phyloP scores from a whole-genome alignment of 257 asterid genomes.

The Nicotiana tabacum region DNA sequence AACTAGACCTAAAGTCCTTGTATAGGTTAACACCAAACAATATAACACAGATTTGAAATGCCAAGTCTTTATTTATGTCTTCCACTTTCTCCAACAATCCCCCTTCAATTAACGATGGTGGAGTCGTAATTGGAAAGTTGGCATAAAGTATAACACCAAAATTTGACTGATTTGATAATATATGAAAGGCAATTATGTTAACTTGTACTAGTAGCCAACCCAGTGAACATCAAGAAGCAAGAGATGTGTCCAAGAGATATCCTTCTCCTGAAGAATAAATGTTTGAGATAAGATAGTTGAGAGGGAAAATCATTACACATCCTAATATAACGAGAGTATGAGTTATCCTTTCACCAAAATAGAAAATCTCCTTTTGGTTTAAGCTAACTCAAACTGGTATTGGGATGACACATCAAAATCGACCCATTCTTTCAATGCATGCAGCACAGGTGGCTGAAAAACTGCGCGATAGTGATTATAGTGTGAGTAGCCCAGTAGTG shows the following conservation, averaged over 20 bases:
- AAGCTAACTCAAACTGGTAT: background rate
- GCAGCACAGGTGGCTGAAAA: background rate
- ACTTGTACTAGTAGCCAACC: background rate
- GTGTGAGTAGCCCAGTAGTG: background rate
- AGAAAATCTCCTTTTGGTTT: background rate
- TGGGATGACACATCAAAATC: slow-evolving; percentile 1
- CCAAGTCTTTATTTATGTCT: background rate
- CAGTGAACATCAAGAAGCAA: background rate
- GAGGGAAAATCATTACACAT: background rate
- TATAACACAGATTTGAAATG: background rate
- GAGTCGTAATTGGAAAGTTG: background rate
- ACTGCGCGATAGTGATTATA: background rate
- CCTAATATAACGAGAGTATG: background rate
- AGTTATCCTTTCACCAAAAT: background rate
- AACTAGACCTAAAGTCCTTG: background rate
- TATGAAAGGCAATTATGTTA: background rate
- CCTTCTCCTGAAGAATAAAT: background rate
- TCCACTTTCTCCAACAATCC: background rate
- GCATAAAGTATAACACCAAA: background rate
- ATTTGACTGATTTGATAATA: background rate
- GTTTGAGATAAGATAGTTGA: background rate
- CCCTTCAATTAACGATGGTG: background rate
- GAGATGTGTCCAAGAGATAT: background rate
- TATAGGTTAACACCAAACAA: background rate
- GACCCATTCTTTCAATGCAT: background rate